These are phyloP conservation scores for Arthroderma sp. DNA, from an alignment of 2,329 filamentous ascomycete species.

Conservation along the genomic window DNA sequence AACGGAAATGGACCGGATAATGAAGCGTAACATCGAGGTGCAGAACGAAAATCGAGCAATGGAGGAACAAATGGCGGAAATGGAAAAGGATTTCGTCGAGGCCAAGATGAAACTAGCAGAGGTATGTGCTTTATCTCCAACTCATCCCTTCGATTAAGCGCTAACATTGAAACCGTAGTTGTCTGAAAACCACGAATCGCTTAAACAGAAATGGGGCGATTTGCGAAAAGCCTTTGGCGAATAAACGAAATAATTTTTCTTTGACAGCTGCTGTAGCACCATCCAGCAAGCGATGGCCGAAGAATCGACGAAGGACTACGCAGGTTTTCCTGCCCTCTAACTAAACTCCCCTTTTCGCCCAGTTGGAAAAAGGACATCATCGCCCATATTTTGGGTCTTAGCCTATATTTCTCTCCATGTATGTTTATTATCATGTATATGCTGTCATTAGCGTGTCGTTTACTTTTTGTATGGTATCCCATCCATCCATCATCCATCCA, in stretches of 20 bases:
- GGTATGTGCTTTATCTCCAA: constrained; percentile 44
- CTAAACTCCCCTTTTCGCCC: too few species aligned
- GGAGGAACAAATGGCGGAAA: constrained; percentile 79
- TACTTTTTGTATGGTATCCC: too few species aligned
- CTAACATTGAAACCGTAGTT: constrained; percentile 38
- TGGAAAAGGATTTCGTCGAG: constrained; percentile 82
- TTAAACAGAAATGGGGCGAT: constrained; percentile 66
- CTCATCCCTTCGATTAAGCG: neutral
- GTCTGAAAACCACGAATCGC: constrained; percentile 53
- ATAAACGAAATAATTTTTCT: neutral
- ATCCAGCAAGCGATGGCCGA: too few species aligned
- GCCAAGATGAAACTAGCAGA: constrained; percentile 94
- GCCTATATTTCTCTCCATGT: too few species aligned
- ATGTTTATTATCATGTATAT: too few species aligned
- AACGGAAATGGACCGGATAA: constrained; percentile 77
- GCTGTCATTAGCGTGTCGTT: too few species aligned
- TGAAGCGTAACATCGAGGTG: constrained; percentile 83
- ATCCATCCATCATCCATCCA: too few species aligned
- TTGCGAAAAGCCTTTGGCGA: constrained; percentile 43
- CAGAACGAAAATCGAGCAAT: constrained; percentile 82
- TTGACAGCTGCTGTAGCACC: too few species aligned
- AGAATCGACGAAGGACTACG: too few species aligned
- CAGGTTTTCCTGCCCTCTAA: too few species aligned
- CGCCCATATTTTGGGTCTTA: too few species aligned
- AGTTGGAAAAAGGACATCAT: too few species aligned